Base-by-base conservation (phyloP, 2,329 filamentous ascomycete species). In the Penicillium freii region DNA sequence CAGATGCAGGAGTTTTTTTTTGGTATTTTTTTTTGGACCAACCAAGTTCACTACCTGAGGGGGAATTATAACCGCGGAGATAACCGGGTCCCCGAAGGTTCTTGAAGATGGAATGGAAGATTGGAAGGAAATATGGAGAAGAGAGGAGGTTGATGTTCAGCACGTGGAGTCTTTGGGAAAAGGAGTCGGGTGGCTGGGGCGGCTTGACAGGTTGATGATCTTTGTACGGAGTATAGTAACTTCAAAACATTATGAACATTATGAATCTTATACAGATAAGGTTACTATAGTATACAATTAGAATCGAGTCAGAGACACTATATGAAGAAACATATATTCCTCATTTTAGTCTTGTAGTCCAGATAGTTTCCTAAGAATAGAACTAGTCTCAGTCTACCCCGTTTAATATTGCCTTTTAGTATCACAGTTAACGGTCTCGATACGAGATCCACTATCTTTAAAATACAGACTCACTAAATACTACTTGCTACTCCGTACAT, bases 1-100 rank as follows among this genome's bases (percentile, higher is more conserved):
- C 56, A 66, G 61, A 62, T 60, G 64, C 59, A 64, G 54, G 51
- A 34, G 34, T n/a, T 39, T 47, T 47, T 51, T 36, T 34, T 52
- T 6, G 31, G 31, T 19, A 19, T 19, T 39, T 42, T 21, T 46
- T 11, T 15, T 13, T 52, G 9, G n/a, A 43, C 54, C 54, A 57
- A 57, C 54, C 43, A 51, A 48, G 39, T 44, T 34, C 29, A 45
- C 33, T 17, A 56, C 11, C 34, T 47, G 39, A 45, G 17, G 50
- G 50, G 29, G 17, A 36, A 27, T 52, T 34, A 45, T 5, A 29
- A 29, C 38, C 52, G 52, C 53, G 53, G 49, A 57, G 54, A 53
- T 53, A 47, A 47, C 54, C 49, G 49, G 29, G 36, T 53, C 54
- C 54, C 49, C 54, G 34, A 42, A 47, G 27, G 31, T 27, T 50